These are phyloP conservation scores for Candida piceae DNA, from an alignment of 805 yeast species.

Conservation along the genomic window DNA sequence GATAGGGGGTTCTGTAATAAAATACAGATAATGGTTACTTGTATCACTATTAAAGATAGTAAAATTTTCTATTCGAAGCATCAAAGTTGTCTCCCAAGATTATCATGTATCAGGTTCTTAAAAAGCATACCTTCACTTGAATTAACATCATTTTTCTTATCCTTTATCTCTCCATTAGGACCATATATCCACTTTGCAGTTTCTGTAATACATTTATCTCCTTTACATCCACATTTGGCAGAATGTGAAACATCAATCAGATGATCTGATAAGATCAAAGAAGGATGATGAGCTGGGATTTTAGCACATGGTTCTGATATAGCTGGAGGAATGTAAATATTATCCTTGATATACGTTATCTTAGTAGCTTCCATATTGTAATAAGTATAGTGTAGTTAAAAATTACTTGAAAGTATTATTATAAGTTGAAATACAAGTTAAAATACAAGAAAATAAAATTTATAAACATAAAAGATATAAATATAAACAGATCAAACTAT, in stretches of 20 bases:
- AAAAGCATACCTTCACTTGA: constrained; percentile 28
- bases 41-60: no score
- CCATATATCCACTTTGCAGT: constrained; percentile 32
- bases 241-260: constrained; percentile 22
- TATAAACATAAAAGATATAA: no score
- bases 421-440: no score
- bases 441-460: no score
- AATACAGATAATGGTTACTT: no score
- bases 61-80: no score
- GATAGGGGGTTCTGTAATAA: no score
- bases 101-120: constrained; percentile 19
- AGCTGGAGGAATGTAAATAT: constrained; percentile 30
- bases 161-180: constrained; percentile 31
- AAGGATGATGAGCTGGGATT: constrained; percentile 32
- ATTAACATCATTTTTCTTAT: constrained; percentile 17
- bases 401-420: no score
- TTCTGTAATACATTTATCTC: constrained; percentile 29
- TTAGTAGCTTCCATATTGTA: constrained; percentile 29
- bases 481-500: no score
- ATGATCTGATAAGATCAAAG: constrained; percentile 30
- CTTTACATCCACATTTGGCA: constrained; percentile 32
- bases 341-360: constrained; percentile 26
- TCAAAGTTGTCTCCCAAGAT: constrained; percentile 13
- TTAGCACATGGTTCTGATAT: constrained; percentile 15
- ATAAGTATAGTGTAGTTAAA: no score